Evolutionary conservation across 2,329 filamentous ascomycete genomes (phyloP).

Genomic region (Epichloe scottii): DNA sequence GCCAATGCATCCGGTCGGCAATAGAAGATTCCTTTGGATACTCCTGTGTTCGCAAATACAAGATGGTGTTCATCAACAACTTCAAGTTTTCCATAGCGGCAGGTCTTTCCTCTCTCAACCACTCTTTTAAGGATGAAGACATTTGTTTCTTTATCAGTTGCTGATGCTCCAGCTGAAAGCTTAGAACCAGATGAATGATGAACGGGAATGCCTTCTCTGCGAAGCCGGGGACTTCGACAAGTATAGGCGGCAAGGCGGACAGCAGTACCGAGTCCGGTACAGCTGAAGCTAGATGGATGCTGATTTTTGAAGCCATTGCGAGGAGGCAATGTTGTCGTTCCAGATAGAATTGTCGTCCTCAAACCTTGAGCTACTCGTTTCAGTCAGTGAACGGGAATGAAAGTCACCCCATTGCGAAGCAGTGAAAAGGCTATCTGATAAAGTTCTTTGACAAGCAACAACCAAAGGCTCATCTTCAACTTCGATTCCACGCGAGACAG

Average conservation of each 20-base stretch:
- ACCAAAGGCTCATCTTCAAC: slow-evolving; percentile 35
- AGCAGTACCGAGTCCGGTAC: slow-evolving; percentile 55
- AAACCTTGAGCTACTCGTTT: background rate
- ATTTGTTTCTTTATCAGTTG: slow-evolving; percentile 47
- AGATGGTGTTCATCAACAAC: slow-evolving; percentile 62
- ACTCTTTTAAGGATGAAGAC: slow-evolving; percentile 51
- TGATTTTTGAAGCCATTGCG: slow-evolving; percentile 51
- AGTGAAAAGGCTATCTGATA: slow-evolving; percentile 37
- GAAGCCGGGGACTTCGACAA: slow-evolving; percentile 54
- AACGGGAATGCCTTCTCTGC: slow-evolving; percentile 69
- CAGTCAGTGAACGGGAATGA: slow-evolving; percentile 42
- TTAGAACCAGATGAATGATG: slow-evolving; percentile 69
- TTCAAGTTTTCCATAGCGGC: slow-evolving; percentile 49
- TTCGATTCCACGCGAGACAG: slow-evolving; percentile 40
- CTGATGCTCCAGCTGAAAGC: slow-evolving; percentile 51
- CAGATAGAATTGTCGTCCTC: slow-evolving; percentile 16
- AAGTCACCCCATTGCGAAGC: slow-evolving; percentile 47
- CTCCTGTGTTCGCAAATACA: slow-evolving; percentile 79
- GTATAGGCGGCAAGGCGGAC: slow-evolving; percentile 51
- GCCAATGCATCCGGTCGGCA: slow-evolving; percentile 69
- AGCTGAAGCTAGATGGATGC: slow-evolving; percentile 46
- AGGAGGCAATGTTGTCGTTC: slow-evolving; percentile 27
- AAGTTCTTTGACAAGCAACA: slow-evolving; percentile 36
- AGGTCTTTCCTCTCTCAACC: slow-evolving; percentile 36
- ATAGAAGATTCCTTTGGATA: slow-evolving; percentile 65